phyloP scores from a whole-genome alignment of 768 basidiomycete genomes.

The Trametes punicea region DNA sequence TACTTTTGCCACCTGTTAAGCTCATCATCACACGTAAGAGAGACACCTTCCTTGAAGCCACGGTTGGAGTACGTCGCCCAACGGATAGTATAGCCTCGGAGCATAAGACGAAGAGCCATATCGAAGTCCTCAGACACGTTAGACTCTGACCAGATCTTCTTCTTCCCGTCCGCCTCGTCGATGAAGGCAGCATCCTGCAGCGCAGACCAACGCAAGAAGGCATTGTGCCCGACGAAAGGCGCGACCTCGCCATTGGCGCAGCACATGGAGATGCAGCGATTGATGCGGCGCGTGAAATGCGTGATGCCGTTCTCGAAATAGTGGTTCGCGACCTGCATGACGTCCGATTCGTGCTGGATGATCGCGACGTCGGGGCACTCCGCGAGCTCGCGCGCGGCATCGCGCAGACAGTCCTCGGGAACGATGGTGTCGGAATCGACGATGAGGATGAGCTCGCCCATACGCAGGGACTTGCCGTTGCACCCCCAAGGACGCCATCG shows the following conservation, averaged over 20 bases:
- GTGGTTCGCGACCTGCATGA: slow-evolving; percentile 87
- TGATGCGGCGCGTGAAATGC: slow-evolving; percentile 85
- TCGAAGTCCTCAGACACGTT: slow-evolving; percentile 86
- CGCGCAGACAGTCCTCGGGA: slow-evolving; percentile 86
- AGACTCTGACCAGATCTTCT: slow-evolving; percentile 79
- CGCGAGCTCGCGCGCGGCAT: slow-evolving; percentile 81
- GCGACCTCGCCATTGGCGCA: slow-evolving; percentile 80
- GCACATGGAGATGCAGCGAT: slow-evolving; percentile 76
- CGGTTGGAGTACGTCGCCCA: slow-evolving; percentile 86
- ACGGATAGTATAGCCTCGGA: slow-evolving; percentile 69
- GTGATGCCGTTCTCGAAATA: slow-evolving; percentile 92
- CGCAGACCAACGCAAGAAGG: slow-evolving; percentile 87
- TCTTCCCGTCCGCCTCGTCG: slow-evolving; percentile 59
- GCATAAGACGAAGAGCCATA: slow-evolving; percentile 67
- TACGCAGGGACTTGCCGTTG: slow-evolving; percentile 69
- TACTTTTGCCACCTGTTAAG: slow-evolving; percentile 93
- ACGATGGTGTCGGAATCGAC: slow-evolving; percentile 81
- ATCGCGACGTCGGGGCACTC: slow-evolving; percentile 84
- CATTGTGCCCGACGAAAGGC: slow-evolving; percentile 85
- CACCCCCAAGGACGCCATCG: slow-evolving; percentile 73
- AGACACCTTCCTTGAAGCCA: slow-evolving; percentile 90
- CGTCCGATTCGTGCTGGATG: slow-evolving; percentile 90
- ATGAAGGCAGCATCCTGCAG: slow-evolving; percentile 81
- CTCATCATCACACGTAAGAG: slow-evolving; percentile 86
- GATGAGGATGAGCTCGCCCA: slow-evolving; percentile 78